These are phyloP conservation scores for Kurtzmaniella quercitrusa DNA, from an alignment of 1,139 yeast genomes.

Conservation along the genomic window DNA sequence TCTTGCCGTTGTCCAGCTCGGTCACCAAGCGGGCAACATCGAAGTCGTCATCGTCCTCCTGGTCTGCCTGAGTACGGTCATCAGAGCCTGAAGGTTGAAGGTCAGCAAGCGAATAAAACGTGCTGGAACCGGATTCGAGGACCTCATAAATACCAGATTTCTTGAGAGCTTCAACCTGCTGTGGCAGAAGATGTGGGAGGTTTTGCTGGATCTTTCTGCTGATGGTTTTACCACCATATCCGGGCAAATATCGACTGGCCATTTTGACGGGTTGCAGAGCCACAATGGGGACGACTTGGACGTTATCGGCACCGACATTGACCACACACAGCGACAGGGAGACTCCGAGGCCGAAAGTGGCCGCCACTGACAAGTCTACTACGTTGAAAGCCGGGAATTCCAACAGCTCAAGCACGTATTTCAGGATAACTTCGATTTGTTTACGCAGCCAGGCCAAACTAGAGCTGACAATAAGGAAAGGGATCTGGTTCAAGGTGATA, in stretches of 20 bases:
- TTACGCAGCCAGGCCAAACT: constrained; percentile 66
- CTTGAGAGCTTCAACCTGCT: constrained; percentile 73
- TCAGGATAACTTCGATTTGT: constrained; percentile 65
- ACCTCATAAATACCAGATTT: constrained; percentile 75
- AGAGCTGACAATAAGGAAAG: constrained; percentile 55
- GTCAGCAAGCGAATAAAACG: constrained; percentile 56
- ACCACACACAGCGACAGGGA: constrained; percentile 61
- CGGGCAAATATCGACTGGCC: constrained; percentile 45
- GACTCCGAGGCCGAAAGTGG: constrained; percentile 68
- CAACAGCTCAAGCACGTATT: constrained; percentile 69
- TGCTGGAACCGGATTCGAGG: constrained; percentile 50
- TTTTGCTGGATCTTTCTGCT: constrained; percentile 47
- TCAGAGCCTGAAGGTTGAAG: constrained; percentile 17
- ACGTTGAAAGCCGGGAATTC: constrained; percentile 72
- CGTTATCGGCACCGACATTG: constrained; percentile 72
- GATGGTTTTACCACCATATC: constrained; percentile 60
- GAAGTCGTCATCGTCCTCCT: constrained; percentile 65
- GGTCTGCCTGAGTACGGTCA: constrained; percentile 20
- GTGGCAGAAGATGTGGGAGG: constrained; percentile 54
- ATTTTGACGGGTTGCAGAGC: constrained; percentile 61
- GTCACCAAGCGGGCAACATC: constrained; percentile 91
- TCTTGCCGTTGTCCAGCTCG: constrained; percentile 59
- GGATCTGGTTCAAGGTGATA: constrained; percentile 44
- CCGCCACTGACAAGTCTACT: constrained; percentile 64
- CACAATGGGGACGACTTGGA: constrained; percentile 74